Evolutionary conservation across 2,329 filamentous ascomycete species (phyloP).

Genomic region (Aphanocladium album): DNA sequence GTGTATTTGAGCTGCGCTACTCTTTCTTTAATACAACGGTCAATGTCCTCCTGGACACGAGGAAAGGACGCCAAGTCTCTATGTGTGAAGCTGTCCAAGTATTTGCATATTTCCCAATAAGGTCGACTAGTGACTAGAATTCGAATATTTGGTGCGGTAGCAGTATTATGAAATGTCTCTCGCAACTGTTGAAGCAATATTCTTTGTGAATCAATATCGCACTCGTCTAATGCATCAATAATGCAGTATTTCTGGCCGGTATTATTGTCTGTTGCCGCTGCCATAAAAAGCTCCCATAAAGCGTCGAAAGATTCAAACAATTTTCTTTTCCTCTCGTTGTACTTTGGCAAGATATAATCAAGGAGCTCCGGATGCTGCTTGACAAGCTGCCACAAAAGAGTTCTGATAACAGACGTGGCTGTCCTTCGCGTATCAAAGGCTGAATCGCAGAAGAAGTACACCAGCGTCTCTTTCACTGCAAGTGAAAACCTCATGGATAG

Average conservation of each 20-base stretch:
- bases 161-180: constrained; percentile 11
- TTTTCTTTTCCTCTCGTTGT: constrained; percentile 12
- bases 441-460: constrained; percentile 23
- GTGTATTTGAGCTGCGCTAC: constrained; percentile 17
- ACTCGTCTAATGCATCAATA: constrained; percentile 21
- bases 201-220: constrained; percentile 16
- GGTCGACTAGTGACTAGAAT: constrained; percentile 20
- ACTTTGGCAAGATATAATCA: constrained; percentile 18
- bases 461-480: constrained; percentile 14
- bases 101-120: constrained; percentile 15
- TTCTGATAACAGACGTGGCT: constrained; percentile 20
- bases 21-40: constrained; percentile 18
- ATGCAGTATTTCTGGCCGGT: constrained; percentile 19
- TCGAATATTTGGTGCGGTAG: constrained; percentile 5
- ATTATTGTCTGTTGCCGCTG: constrained; percentile 11
- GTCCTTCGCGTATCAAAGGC: constrained; percentile 19
- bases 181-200: constrained; percentile 15
- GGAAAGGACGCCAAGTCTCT: constrained; percentile 20
- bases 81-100: constrained; percentile 17
- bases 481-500: constrained; percentile 15
- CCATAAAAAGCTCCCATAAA: constrained; percentile 19
- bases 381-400: constrained; percentile 20
- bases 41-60: constrained; percentile 17
- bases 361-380: constrained; percentile 18
- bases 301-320: constrained; percentile 21